A percentile compares a stretch with the other conserved stretches of the same genome.
phyloP scores from a whole-genome alignment of 768 basidiomycete genomes.

The Naganishia onofrii region DNA sequence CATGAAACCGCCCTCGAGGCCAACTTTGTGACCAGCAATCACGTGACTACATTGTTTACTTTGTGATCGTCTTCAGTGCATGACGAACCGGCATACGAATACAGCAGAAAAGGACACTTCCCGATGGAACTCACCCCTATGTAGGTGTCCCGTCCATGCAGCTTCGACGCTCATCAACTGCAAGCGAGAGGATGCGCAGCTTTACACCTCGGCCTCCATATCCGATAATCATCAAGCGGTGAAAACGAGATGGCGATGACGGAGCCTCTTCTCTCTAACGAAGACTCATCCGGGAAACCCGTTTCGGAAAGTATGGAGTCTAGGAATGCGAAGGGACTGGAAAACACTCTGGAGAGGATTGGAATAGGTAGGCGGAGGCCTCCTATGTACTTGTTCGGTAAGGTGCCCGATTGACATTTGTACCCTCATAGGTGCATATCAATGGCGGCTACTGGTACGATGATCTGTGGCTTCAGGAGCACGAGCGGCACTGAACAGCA shows the following conservation, averaged over 20 bases:
- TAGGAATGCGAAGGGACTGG: constrained; percentile 37
- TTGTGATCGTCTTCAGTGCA: not conserved
- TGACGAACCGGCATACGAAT: not conserved
- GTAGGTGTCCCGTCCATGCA: not conserved
- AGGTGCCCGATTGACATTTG: not conserved
- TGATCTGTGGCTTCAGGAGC: not conserved
- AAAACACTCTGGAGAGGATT: constrained; percentile 46
- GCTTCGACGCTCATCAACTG: not conserved
- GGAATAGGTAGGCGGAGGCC: constrained; percentile 41
- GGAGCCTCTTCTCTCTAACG: constrained; percentile 12
- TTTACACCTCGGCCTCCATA: not conserved
- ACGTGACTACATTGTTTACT: constrained; percentile 9
- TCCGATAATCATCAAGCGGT: not conserved
- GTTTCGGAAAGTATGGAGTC: not conserved
- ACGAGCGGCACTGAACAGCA: not conserved
- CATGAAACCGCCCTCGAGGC: not conserved
- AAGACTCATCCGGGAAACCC: constrained; percentile 10
- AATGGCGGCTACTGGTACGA: constrained; percentile 44
- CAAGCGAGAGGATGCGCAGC: too few relatives aligned
- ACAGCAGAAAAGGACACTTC: not conserved
- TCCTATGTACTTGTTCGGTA: not conserved
- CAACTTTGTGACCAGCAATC: not conserved
- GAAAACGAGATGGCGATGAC: constrained; percentile 2
- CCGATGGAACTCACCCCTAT: not conserved
- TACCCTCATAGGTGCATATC: constrained; percentile 42